Conservation (phyloP, 75 land plant genomes). For the Cupressus sempervirens region DNA sequence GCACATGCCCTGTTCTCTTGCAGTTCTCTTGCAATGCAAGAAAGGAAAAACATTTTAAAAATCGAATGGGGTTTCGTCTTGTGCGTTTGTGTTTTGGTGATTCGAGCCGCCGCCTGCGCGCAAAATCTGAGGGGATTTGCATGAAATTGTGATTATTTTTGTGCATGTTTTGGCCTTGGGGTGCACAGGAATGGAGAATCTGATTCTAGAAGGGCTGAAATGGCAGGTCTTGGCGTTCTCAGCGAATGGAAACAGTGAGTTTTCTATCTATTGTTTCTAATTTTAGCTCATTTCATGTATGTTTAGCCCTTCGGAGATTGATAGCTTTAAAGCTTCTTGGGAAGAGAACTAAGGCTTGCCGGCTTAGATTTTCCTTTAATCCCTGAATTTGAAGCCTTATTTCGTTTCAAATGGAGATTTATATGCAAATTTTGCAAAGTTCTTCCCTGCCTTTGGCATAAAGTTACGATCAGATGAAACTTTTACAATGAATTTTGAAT, state of each 20-base stretch:
- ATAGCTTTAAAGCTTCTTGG: neutral
- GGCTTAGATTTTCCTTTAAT: neutral
- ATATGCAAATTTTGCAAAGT: neutral
- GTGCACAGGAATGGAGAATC: neutral
- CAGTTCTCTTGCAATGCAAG: neutral
- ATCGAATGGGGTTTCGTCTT: neutral
- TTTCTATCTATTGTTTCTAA: neutral
- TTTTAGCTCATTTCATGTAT: neutral
- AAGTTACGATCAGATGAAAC: no score
- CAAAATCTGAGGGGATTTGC: neutral
- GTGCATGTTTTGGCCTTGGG: neutral
- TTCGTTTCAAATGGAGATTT: neutral
- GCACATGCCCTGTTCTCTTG: neutral
- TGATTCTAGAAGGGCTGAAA: neutral
- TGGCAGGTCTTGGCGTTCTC: neutral
- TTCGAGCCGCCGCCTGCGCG: neutral
- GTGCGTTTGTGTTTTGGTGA: neutral
- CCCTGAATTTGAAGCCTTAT: neutral
- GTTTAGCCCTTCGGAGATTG: neutral
- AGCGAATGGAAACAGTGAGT: neutral
- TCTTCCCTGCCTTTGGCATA: no score
- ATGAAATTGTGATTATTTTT: neutral
- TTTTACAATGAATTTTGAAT: neutral
- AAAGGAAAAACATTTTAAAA: neutral
- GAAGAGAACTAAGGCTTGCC: neutral